A percentile compares a stretch with the other conserved stretches of the same genome.
These are phyloP conservation scores for Phaeosphaeriaceae sp. DNA, from an alignment of 2,329 filamentous ascomycete species.

Conservation along the genomic window DNA sequence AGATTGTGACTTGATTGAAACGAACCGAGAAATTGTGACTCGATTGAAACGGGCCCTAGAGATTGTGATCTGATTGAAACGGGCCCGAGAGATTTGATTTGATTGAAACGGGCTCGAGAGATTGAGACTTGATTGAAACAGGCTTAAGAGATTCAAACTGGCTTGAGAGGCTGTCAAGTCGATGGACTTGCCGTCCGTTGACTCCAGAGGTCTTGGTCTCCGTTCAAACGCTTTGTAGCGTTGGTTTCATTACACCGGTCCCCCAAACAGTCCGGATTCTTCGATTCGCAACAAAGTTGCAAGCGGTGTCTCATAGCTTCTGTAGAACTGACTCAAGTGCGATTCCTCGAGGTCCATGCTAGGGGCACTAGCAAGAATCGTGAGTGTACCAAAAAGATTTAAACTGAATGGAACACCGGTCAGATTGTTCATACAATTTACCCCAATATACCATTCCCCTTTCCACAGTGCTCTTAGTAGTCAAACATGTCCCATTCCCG, in stretches of 20 bases:
- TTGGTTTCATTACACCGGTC: background rate
- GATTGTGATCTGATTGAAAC: too few relatives aligned
- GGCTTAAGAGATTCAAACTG: background rate
- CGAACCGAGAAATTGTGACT: background rate
- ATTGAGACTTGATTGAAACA: background rate
- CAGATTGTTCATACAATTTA: background rate
- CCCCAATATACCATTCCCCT: background rate
- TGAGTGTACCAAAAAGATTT: background rate
- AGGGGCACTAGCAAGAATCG: too few relatives aligned
- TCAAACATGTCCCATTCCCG: conserved; percentile 11
- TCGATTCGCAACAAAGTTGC: background rate
- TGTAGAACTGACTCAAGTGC: background rate
- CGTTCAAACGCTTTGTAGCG: background rate
- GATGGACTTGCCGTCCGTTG: background rate
- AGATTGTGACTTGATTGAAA: background rate
- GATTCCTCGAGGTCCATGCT: too few relatives aligned
- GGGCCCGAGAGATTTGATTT: background rate
- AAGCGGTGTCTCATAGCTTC: background rate
- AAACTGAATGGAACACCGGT: background rate
- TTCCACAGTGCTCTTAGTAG: background rate
- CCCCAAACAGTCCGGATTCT: background rate
- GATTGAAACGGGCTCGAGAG: background rate
- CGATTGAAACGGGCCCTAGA: too few relatives aligned
- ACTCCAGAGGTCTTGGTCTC: background rate
- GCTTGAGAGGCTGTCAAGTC: background rate